Evolutionary conservation across 1,139 yeast genomes (phyloP).

Genomic region (Zygosaccharomyces pseudobailii): DNA sequence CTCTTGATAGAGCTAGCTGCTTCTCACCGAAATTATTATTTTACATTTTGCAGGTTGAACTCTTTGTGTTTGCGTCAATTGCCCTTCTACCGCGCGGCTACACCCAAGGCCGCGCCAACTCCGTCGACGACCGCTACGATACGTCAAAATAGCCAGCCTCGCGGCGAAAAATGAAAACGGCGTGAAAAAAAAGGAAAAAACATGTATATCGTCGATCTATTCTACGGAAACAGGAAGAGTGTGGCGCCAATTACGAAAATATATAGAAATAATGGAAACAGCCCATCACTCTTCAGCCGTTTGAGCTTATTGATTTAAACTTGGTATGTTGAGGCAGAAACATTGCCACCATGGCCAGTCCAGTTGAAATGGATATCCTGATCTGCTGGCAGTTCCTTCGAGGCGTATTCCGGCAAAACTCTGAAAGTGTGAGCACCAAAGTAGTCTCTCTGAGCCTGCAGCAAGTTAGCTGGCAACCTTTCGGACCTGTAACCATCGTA

Average conservation of each 20-base stretch:
- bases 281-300: background rate
- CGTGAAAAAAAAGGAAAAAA: background rate
- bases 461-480: conserved; percentile 91
- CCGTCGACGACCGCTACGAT: too few species aligned
- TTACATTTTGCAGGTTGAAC: background rate
- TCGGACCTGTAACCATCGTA: conserved; percentile 98
- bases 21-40: background rate
- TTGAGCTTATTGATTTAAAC: conserved; percentile 48
- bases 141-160: too few species aligned
- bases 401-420: conserved; percentile 83
- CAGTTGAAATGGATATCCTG: conserved; percentile 93
- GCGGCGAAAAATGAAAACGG: background rate
- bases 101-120: too few species aligned
- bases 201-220: background rate
- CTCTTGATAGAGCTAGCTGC: too few species aligned
- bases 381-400: conserved; percentile 69
- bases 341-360: conserved; percentile 99
- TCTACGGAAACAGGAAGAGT: too few species aligned
- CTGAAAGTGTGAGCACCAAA: conserved; percentile 99
- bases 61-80: background rate
- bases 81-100: too few species aligned
- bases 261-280: too few species aligned
- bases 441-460: conserved; percentile 99
- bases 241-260: too few species aligned
- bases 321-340: conserved; percentile 89